Conservation (phyloP, 1,284 basidiomycete species). For the Ustilago trichophora region DNA sequence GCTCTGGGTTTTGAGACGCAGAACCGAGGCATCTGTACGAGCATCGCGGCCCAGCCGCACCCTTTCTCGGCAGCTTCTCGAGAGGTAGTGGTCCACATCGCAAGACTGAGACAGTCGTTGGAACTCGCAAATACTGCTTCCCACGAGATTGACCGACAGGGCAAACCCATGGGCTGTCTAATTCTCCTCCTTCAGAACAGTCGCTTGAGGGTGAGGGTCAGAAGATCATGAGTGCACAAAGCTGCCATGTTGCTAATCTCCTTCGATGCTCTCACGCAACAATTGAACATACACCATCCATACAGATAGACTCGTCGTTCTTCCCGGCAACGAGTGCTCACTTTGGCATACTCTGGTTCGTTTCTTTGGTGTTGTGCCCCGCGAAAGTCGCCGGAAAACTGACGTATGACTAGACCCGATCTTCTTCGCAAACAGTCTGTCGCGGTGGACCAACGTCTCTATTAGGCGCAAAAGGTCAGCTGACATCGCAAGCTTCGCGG, state of each 20-base stretch:
- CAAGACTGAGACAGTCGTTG: conserved; percentile 3
- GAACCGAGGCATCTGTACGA: not conserved
- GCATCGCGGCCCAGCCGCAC: not conserved
- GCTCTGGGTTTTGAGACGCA: conserved; percentile 5
- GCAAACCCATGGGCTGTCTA: not conserved
- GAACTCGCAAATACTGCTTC: not conserved
- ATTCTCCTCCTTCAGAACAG: conserved; percentile 17
- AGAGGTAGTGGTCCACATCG: conserved; percentile 3
- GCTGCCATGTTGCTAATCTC: too few relatives aligned
- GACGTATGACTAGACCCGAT: too few relatives aligned
- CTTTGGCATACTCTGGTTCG: conserved; percentile 26
- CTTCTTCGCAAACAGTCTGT: not conserved
- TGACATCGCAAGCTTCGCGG: too few relatives aligned
- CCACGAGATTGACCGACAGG: not conserved
- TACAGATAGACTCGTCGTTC: conserved; percentile 10
- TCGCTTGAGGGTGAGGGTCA: conserved; percentile 8
- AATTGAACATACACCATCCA: not conserved
- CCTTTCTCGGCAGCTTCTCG: conserved; percentile 2
- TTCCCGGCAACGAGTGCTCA: conserved; percentile 5
- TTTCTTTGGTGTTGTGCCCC: too few relatives aligned
- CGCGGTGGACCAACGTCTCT: conserved; percentile 3
- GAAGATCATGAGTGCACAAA: too few relatives aligned
- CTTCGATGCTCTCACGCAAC: too few relatives aligned
- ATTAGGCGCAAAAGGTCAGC: not conserved
- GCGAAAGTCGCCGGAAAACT: too few relatives aligned